Evolutionary conservation across 2,329 filamentous ascomycete species (phyloP), one percentile per base, ranked within the genome.

Genomic region (Colletotrichum gloeosporioides): DNA sequence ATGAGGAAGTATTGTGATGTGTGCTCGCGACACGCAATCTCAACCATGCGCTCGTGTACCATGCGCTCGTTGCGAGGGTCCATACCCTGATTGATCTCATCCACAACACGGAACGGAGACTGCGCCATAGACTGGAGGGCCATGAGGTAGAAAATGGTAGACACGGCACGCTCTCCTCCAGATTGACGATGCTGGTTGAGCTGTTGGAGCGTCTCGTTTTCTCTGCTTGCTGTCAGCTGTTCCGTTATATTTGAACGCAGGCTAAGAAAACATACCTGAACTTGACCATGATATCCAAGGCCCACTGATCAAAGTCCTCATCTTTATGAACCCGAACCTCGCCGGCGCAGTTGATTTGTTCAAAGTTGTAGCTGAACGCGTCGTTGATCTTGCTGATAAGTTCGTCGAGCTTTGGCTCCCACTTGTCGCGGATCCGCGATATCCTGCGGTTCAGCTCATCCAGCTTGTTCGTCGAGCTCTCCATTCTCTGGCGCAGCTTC

Each of bases 1-100:
- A 99, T 98, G 78, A 99, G 92, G 88, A 99, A 99, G 87, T 99
- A 99, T 86, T 94, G 93, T 79, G 89, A 91, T n/a, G 92, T 92
- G 83, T 94, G 92, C 84, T 96, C 93, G 79, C 92, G 91, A 84
- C 97, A 99, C 59, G 97, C 97, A 82, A 99, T 98, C 82, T 98
- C 96, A 10, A 99, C 97, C 94, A 99, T 98, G 78, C 97, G 95
- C 83, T 96, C 95, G 86, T 99, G 97, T 18, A 99, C 96, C 92
- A 98, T 98, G 80, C 97, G 95, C 86, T 99, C 97, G 85, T 99
- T 99, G 81, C 97, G 93, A 59, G 96, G 97, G 84, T 99, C 97
- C 97, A 99, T 99, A 79, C 97, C 97, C 86, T 99, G 97, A 83
- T 99, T 99, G 89, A 99, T 99, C 87, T 99, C 97, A 85, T 99